These are phyloP conservation scores for Boletus subparvulus DNA, from an alignment of 768 basidiomycete species.

Conservation along the genomic window DNA sequence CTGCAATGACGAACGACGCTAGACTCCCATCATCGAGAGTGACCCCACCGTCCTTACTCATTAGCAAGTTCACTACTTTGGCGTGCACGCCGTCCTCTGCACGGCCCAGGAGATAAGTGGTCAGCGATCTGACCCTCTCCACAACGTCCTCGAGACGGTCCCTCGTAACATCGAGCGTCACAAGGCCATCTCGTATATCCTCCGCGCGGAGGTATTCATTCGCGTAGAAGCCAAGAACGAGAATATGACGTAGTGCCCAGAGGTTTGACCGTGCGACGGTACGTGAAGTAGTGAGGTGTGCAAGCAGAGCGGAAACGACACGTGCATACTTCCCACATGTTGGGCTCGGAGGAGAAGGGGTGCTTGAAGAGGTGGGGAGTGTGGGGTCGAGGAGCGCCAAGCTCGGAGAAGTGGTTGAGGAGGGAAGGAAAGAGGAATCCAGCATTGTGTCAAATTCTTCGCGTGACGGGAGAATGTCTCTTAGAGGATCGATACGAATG, in stretches of 20 bases:
- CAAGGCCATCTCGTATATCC: slow-evolving; percentile 47
- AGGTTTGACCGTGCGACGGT: slow-evolving; percentile 55
- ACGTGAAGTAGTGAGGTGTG: slow-evolving; percentile 57
- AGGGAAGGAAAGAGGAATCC: slow-evolving; percentile 37
- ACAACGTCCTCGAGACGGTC: slow-evolving; percentile 39
- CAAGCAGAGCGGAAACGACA: slow-evolving; percentile 53
- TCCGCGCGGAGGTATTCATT: slow-evolving; percentile 60
- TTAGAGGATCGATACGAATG: slow-evolving; percentile 39
- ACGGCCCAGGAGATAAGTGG: slow-evolving; percentile 58
- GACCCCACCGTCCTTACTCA: slow-evolving; percentile 27
- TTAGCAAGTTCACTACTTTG: slow-evolving; percentile 38
- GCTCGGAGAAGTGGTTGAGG: slow-evolving; percentile 50
- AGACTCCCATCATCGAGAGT: slow-evolving; percentile 18
- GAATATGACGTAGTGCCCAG: slow-evolving; percentile 70
- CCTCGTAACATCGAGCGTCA: slow-evolving; percentile 25
- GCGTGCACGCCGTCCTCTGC: slow-evolving; percentile 53
- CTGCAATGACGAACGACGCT: slow-evolving; percentile 32
- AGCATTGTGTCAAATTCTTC: slow-evolving; percentile 50
- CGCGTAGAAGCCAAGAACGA: slow-evolving; percentile 61
- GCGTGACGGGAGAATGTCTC: slow-evolving; percentile 53
- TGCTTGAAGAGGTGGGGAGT: slow-evolving; percentile 44
- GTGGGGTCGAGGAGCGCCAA: slow-evolving; percentile 60
- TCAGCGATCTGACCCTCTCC: slow-evolving; percentile 48
- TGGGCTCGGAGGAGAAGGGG: slow-evolving; percentile 9
- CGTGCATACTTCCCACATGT: slow-evolving; percentile 54